Conservation (phyloP, 495 filamentous ascomycete genomes). For the Penicillium salamii region DNA sequence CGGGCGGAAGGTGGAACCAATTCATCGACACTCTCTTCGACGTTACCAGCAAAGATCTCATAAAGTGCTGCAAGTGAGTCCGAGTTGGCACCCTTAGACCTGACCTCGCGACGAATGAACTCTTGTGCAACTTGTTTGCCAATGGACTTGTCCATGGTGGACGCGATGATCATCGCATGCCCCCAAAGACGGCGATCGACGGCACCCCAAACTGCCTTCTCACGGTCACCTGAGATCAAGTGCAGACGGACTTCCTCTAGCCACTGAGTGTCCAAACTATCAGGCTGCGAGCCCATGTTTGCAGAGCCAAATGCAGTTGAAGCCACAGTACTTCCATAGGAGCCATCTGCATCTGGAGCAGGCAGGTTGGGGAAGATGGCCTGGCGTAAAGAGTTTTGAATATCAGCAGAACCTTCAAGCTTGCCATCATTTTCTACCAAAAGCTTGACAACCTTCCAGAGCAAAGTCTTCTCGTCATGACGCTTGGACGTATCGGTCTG, state of each 20-base stretch:
- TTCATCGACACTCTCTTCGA: slow-evolving; percentile 92
- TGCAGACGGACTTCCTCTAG: slow-evolving; percentile 66
- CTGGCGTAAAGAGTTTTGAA: slow-evolving; percentile 69
- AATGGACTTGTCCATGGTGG: slow-evolving; percentile 62
- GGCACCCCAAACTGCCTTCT: slow-evolving; percentile 90
- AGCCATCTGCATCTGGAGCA: slow-evolving; percentile 30
- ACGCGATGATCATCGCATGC: slow-evolving; percentile 90
- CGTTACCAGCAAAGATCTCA: slow-evolving; percentile 88
- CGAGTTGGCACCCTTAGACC: slow-evolving; percentile 67
- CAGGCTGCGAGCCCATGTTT: slow-evolving; percentile 40
- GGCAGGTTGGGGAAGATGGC: slow-evolving; percentile 66
- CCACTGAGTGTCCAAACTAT: slow-evolving; percentile 63
- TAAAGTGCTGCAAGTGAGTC: slow-evolving; percentile 89
- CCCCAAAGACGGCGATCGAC: slow-evolving; percentile 95
- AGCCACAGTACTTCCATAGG: slow-evolving; percentile 17
- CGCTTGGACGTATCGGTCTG: slow-evolving; percentile 60
- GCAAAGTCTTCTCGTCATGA: slow-evolving; percentile 73
- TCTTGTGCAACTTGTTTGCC: slow-evolving; percentile 94
- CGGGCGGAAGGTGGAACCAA: slow-evolving; percentile 93
- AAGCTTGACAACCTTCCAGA: slow-evolving; percentile 83
- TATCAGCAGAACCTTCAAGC: slow-evolving; percentile 68
- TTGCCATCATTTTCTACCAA: slow-evolving; percentile 84
- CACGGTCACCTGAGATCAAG: slow-evolving; percentile 76
- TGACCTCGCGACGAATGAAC: slow-evolving; percentile 90
- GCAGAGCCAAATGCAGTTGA: slow-evolving; percentile 29